phyloP scores from a whole-genome alignment of 805 yeast genomes.

The Starmerella roubikii region DNA sequence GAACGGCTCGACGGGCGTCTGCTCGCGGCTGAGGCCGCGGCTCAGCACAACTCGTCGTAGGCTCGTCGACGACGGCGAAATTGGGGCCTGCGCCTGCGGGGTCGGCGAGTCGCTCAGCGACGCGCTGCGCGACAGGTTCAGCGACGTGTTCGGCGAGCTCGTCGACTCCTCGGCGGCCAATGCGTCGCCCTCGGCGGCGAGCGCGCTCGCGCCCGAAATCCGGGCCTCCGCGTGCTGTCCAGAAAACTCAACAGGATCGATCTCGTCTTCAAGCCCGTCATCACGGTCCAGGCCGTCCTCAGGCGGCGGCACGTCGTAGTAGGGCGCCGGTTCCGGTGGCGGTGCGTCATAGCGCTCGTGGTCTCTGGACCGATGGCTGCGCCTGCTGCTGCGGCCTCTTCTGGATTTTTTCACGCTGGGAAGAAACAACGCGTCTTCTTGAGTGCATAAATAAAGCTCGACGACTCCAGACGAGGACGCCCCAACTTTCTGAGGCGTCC shows the following conservation, averaged over 20 bases:
- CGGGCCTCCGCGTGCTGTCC: too few species aligned
- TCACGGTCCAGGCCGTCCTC: neutral
- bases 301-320: neutral
- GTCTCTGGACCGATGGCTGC: neutral
- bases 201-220: too few species aligned
- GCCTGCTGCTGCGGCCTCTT: slow-evolving; percentile 3
- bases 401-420: slow-evolving; percentile 13
- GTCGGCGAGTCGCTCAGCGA: too few species aligned
- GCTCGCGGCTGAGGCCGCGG: too few species aligned
- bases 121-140: too few species aligned
- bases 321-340: neutral
- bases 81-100: too few species aligned
- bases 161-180: too few species aligned
- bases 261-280: neutral
- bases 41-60: too few species aligned
- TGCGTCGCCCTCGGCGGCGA: too few species aligned
- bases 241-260: neutral
- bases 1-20: too few species aligned
- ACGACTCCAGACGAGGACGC: slow-evolving; percentile 25
- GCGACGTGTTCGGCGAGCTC: too few species aligned
- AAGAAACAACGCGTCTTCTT: slow-evolving; percentile 24
- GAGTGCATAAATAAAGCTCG: slow-evolving; percentile 24
- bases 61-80: too few species aligned
- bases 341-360: neutral
- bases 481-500: slow-evolving; percentile 23